Evolutionary conservation across 495 filamentous ascomycete genomes (phyloP).

Genomic region (Schizothecium vesticola): DNA sequence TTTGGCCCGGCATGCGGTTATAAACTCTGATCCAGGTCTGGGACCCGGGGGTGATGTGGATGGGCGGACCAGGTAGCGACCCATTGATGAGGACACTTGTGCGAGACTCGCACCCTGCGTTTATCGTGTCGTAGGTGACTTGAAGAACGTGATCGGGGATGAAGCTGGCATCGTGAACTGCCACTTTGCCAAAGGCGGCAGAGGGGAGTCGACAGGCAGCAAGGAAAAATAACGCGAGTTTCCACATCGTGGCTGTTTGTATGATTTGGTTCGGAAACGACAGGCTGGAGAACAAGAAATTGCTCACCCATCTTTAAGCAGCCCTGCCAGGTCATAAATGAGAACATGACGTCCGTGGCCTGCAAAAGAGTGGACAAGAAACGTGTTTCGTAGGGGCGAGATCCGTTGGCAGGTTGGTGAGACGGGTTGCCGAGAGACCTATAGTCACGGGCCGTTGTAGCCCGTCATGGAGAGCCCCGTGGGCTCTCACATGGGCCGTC

Average conservation of each 20-base stretch:
- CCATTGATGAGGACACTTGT: conserved; percentile 49
- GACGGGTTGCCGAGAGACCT: not conserved
- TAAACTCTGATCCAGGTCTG: conserved; percentile 55
- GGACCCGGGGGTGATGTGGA: conserved; percentile 43
- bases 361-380: not conserved
- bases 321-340: not conserved
- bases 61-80: conserved; percentile 46
- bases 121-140: conserved; percentile 34
- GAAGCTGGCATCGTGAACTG: conserved; percentile 38
- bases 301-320: not conserved
- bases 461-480: not conserved
- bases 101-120: conserved; percentile 40
- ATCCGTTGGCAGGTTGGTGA: not conserved
- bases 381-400: not conserved
- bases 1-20: conserved; percentile 50
- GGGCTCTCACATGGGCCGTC: not conserved
- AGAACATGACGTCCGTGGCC: not conserved
- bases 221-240: not conserved
- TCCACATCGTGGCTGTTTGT: conserved; percentile 2
- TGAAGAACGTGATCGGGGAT: conserved; percentile 48
- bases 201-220: conserved; percentile 4
- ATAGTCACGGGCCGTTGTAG: not conserved
- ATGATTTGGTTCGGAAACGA: not conserved
- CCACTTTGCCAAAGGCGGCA: not conserved
- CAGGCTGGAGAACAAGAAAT: not conserved